Conservation (phyloP, 768 basidiomycete species). For the Rossbeevera mucosa region DNA sequence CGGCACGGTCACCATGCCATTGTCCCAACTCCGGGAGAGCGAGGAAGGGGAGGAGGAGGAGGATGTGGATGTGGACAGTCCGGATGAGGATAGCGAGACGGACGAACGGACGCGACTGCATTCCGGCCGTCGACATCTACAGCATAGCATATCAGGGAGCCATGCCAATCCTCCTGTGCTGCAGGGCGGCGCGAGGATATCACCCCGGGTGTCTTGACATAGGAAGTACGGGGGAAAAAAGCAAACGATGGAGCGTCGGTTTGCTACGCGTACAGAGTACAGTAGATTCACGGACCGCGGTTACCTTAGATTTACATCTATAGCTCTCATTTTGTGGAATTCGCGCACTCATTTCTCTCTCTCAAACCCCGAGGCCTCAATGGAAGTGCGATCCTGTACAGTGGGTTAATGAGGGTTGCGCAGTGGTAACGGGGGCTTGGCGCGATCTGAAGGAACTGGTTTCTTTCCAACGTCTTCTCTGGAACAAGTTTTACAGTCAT, state of each 20-base stretch:
- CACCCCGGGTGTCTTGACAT: conserved; percentile 19
- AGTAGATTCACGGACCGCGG: conserved; percentile 18
- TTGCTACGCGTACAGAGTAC: conserved; percentile 13
- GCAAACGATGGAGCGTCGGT: not conserved
- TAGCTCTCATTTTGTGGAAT: conserved; percentile 16
- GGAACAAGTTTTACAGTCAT: not conserved
- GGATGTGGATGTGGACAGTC: not conserved
- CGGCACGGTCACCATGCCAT: conserved; percentile 37
- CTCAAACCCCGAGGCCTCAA: not conserved
- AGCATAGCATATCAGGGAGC: conserved; percentile 43
- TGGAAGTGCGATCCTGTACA: not conserved
- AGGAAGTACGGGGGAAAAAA: not conserved
- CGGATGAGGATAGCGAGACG: conserved; percentile 41
- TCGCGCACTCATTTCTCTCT: conserved; percentile 2
- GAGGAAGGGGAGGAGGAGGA: conserved; percentile 56
- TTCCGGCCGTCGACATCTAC: conserved; percentile 23
- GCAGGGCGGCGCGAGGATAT: conserved; percentile 25
- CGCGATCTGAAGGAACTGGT: not conserved
- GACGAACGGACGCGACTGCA: conserved; percentile 40
- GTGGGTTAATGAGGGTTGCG: not conserved
- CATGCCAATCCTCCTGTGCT: conserved; percentile 49
- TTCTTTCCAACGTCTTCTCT: not conserved
- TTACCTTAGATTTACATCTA: conserved; percentile 27
- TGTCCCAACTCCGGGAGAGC: conserved; percentile 62
- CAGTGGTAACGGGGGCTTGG: too few species aligned